Conservation (phyloP, 768 basidiomycete species). For the Tylopilus sp. region DNA sequence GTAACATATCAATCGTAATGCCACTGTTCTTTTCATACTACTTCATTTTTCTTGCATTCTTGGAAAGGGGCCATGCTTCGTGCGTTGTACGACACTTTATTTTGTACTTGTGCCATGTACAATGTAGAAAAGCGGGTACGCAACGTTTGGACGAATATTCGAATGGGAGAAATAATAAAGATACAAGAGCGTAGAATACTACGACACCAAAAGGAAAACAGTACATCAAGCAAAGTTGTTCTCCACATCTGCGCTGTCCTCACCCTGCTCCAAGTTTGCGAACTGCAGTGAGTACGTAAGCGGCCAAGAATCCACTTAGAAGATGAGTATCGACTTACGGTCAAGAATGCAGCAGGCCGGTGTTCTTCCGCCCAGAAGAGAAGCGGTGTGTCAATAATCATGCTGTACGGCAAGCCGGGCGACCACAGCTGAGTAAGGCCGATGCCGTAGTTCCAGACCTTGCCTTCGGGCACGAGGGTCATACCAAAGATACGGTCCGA, state of each 20-base stretch:
- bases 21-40: neutral
- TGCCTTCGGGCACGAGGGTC: constrained; percentile 91
- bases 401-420: constrained; percentile 72
- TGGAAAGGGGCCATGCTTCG: neutral
- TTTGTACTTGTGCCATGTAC: neutral
- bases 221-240: constrained; percentile 79
- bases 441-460: constrained; percentile 96
- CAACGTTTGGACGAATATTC: neutral
- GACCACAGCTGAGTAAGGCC: constrained; percentile 92
- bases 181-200: constrained; percentile 13
- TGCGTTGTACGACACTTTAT: neutral
- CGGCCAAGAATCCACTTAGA: neutral
- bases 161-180: constrained; percentile 12
- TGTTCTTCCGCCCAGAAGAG: constrained; percentile 97
- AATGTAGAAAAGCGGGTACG: neutral
- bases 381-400: constrained; percentile 89
- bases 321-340: constrained; percentile 46
- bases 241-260: constrained; percentile 94
- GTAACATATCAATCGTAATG: constrained; percentile 28
- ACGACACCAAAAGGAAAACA: constrained; percentile 5
- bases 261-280: constrained; percentile 83
- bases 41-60: constrained; percentile 17
- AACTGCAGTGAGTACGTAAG: constrained; percentile 48
- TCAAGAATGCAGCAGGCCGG: constrained; percentile 90
- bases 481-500: constrained; percentile 96